Conservation (phyloP, 2,329 filamentous ascomycete species). For the Cordyceps pruinosa region DNA sequence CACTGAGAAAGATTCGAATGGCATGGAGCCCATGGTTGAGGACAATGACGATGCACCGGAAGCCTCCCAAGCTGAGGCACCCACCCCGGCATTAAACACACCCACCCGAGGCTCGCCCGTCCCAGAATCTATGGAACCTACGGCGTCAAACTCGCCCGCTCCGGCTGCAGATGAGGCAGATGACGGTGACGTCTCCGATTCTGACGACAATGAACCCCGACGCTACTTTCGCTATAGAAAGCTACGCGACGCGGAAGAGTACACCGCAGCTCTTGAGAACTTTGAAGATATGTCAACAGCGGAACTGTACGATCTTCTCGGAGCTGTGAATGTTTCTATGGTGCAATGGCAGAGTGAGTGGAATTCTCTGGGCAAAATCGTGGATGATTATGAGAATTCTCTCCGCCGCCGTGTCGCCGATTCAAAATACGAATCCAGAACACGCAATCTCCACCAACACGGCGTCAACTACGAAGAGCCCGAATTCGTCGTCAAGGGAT, state of each 20-base stretch:
- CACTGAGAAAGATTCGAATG: constrained; percentile 16
- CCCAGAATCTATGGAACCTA: constrained; percentile 31
- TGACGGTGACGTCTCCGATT: constrained; percentile 29
- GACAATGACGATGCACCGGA: constrained; percentile 17
- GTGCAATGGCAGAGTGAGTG: constrained; percentile 50
- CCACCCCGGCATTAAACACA: constrained; percentile 32
- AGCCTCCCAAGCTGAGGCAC: constrained; percentile 23
- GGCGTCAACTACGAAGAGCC: constrained; percentile 40
- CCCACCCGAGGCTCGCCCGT: constrained; percentile 33
- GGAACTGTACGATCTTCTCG: constrained; percentile 39
- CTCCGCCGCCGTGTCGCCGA: constrained; percentile 44
- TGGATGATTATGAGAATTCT: constrained; percentile 53
- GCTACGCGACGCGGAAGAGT: constrained; percentile 44
- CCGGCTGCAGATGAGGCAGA: constrained; percentile 30
- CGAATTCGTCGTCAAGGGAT: constrained; percentile 49
- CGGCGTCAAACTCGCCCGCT: constrained; percentile 32
- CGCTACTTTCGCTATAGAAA: constrained; percentile 41
- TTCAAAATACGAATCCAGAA: constrained; percentile 39
- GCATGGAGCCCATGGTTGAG: constrained; percentile 21
- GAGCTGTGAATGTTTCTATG: constrained; percentile 39
- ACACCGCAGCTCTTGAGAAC: constrained; percentile 41
- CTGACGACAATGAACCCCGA: constrained; percentile 25
- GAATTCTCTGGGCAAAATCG: constrained; percentile 40
- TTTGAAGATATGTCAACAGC: constrained; percentile 41
- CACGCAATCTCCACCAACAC: constrained; percentile 33